Evolutionary conservation across 805 yeast genomes (phyloP).

Genomic region (Metschnikowia matae): DNA sequence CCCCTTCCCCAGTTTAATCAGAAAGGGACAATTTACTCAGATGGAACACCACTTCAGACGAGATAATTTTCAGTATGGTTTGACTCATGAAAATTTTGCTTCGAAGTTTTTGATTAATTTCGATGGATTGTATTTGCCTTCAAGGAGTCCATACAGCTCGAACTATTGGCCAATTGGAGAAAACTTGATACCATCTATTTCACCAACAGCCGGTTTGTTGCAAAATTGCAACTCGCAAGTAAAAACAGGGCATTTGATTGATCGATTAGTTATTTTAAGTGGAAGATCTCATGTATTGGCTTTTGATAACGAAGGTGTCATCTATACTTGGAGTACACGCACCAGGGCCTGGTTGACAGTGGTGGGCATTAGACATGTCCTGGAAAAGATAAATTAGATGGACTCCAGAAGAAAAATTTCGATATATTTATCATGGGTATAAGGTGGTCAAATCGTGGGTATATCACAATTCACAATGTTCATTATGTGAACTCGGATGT

Average conservation of each 20-base stretch:
- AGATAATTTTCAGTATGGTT: neutral
- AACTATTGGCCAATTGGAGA: neutral
- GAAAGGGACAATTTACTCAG: neutral
- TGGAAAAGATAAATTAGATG: constrained; percentile 24
- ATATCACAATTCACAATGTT: constrained; percentile 17
- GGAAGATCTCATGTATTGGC: constrained; percentile 67
- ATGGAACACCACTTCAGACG: neutral
- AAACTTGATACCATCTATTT: too few species aligned
- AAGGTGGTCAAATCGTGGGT: constrained; percentile 50
- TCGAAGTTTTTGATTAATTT: neutral
- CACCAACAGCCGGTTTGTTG: neutral
- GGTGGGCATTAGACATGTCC: constrained; percentile 38
- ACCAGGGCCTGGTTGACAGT: constrained; percentile 31
- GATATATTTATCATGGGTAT: constrained; percentile 43
- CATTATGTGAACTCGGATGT: constrained; percentile 15
- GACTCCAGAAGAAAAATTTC: constrained; percentile 30
- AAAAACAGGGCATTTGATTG: constrained; percentile 33
- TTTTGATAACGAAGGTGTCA: constrained; percentile 42
- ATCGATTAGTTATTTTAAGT: constrained; percentile 21
- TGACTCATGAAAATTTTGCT: neutral
- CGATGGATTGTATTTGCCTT: constrained; percentile 7
- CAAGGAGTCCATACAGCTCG: neutral
- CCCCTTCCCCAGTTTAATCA: neutral
- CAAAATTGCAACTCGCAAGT: constrained; percentile 4
- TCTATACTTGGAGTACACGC: constrained; percentile 64